Percentiles rank a stretch among this genome's conserved stretches.
These are phyloP conservation scores for Candida ortonii DNA, from an alignment of 805 yeast genomes.

Conservation along the genomic window DNA sequence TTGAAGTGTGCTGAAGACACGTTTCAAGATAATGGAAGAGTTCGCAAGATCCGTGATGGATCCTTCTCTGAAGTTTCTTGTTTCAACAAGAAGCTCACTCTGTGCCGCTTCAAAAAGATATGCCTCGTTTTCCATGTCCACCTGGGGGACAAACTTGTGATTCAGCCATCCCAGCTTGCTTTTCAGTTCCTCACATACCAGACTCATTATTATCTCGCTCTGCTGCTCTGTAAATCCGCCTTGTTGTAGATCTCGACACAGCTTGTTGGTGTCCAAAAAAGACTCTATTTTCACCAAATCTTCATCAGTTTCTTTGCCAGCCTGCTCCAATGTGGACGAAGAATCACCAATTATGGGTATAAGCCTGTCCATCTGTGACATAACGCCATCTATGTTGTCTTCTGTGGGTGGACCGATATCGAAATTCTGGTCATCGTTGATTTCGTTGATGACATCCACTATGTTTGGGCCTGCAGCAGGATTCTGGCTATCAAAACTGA, in stretches of 20 bases:
- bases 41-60: conserved; percentile 66
- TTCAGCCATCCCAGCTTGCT: conserved; percentile 45
- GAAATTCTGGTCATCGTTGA: conserved; percentile 27
- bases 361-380: conserved; percentile 13
- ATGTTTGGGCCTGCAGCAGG: conserved; percentile 29
- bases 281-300: conserved; percentile 30
- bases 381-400: conserved; percentile 8
- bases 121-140: conserved; percentile 81
- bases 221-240: conserved; percentile 64
- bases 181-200: conserved; percentile 36
- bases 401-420: conserved; percentile 12
- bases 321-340: neutral
- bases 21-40: conserved; percentile 63
- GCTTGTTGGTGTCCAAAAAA: conserved; percentile 61
- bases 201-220: conserved; percentile 53
- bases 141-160: conserved; percentile 46
- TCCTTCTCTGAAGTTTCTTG: conserved; percentile 65
- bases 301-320: conserved; percentile 3
- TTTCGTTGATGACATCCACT: conserved; percentile 27
- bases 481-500: no score
- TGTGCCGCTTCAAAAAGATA: conserved; percentile 91
- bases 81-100: conserved; percentile 77
- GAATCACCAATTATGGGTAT: conserved; percentile 10
- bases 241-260: conserved; percentile 48
- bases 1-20: conserved; percentile 67